Conservation (phyloP, 805 yeast species). For the Cephaloascus albidus region DNA sequence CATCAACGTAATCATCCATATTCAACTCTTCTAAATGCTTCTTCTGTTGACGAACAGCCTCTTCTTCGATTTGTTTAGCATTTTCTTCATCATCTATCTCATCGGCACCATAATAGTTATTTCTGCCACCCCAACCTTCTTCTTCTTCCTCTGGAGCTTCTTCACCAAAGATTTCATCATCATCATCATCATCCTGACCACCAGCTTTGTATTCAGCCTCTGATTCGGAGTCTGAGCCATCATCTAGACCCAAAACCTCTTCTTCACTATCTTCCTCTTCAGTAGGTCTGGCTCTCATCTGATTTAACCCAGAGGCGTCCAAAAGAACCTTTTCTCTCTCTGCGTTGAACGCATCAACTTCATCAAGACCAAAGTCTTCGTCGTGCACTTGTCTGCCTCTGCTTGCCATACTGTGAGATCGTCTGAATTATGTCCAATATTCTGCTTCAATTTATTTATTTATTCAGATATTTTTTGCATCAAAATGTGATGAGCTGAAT, state of each 20-base stretch:
- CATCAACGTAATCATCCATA: constrained; percentile 70
- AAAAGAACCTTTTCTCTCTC: constrained; percentile 48
- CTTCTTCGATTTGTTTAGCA: constrained; percentile 72
- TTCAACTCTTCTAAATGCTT: constrained; percentile 66
- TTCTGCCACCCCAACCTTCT: constrained; percentile 34
- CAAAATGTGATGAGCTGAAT: not conserved
- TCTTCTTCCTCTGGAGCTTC: constrained; percentile 19
- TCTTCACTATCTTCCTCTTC: constrained; percentile 42
- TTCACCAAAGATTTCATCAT: constrained; percentile 17
- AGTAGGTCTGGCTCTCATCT: constrained; percentile 13
- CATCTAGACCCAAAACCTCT: constrained; percentile 38
- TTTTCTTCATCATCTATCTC: constrained; percentile 66
- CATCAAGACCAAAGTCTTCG: constrained; percentile 39
- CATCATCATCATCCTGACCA: constrained; percentile 39
- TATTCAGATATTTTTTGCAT: too few species aligned
- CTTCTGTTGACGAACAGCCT: constrained; percentile 82
- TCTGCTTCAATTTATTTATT: too few species aligned
- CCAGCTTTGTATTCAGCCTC: constrained; percentile 42
- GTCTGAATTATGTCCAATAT: too few species aligned
- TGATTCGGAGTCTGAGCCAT: constrained; percentile 15
- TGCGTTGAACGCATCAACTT: constrained; percentile 60
- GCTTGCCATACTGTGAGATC: too few species aligned
- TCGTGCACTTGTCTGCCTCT: constrained; percentile 1
- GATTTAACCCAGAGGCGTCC: constrained; percentile 43
- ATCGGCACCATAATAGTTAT: constrained; percentile 52